Conservation (phyloP, 1,284 basidiomycete species). For the Cerrena zonata region DNA sequence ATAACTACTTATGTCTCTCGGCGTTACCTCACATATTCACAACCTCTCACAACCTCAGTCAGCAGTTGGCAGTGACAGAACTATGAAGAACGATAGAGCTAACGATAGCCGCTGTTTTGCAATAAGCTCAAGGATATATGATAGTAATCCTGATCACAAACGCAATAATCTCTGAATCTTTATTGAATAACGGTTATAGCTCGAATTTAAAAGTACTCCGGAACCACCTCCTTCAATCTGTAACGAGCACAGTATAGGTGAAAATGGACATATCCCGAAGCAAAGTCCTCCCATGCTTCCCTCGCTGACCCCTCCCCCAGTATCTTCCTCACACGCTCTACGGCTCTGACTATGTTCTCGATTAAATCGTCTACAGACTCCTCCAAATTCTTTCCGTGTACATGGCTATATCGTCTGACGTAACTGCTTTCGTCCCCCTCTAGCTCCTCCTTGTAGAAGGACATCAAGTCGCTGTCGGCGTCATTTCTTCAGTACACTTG, state of each 20-base stretch:
- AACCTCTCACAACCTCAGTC: no score
- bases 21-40: no score
- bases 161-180: no score
- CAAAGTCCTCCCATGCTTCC: conserved; percentile 3
- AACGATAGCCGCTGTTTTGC: no score
- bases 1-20: no score
- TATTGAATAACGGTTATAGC: no score
- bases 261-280: conserved; percentile 1
- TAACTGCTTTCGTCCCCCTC: background rate
- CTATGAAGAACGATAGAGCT: no score
- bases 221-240: conserved; percentile 1
- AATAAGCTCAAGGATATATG: no score
- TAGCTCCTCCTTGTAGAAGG: conserved; percentile 5
- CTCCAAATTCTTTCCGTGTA: background rate
- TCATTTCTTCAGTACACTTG: background rate
- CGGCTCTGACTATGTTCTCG: background rate
- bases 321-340: background rate
- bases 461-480: background rate
- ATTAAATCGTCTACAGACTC: background rate
- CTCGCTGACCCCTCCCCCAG: background rate
- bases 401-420: conserved; percentile 1
- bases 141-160: no score
- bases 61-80: no score
- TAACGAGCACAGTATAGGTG: conserved; percentile 3
- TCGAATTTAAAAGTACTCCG: conserved; percentile 2